Percentiles rank a stretch among this genome's conserved stretches.
These are phyloP conservation scores for Entomophthora muscae DNA, from an alignment of 371 early-diverging fungal species.

Conservation along the genomic window DNA sequence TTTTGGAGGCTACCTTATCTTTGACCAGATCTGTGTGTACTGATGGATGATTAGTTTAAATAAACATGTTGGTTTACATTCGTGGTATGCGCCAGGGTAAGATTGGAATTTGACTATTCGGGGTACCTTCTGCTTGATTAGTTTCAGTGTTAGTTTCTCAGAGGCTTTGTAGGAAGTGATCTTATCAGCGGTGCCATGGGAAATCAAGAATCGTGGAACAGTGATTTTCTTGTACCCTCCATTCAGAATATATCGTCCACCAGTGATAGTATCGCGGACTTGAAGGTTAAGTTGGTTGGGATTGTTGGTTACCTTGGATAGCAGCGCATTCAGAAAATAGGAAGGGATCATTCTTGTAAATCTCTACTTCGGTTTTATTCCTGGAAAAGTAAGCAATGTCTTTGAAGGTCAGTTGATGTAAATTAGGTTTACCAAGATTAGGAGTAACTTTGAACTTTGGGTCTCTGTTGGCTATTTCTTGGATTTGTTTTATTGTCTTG, in stretches of 20 bases:
- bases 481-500: background rate
- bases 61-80: background rate
- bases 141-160: background rate
- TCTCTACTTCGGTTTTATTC: background rate
- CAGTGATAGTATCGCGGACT: background rate
- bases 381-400: background rate
- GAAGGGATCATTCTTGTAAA: background rate
- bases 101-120: background rate
- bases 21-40: too few species aligned
- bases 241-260: background rate
- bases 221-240: background rate
- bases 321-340: background rate
- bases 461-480: background rate
- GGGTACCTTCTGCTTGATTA: background rate
- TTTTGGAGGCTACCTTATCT: too few species aligned
- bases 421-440: background rate
- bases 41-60: too few species aligned
- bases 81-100: background rate
- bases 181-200: background rate
- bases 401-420: background rate
- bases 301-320: background rate
- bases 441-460: background rate
- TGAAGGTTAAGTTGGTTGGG: background rate
- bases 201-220: background rate
- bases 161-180: background rate